Evolutionary conservation across 1,284 basidiomycete species (phyloP).

Genomic region (Puccinia novopanici): DNA sequence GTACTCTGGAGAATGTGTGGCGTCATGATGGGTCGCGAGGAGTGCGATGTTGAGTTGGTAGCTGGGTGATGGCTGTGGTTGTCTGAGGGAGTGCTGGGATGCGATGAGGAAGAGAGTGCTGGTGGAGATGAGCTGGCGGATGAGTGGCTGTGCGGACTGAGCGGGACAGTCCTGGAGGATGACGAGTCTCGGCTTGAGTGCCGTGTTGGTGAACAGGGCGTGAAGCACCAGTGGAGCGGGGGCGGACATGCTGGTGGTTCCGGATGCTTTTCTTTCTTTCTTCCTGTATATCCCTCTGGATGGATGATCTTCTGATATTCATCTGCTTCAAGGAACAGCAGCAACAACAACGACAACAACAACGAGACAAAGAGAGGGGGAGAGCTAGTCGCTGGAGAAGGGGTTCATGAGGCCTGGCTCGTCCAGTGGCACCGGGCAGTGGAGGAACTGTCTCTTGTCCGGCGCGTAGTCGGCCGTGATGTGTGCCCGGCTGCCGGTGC

Average conservation of each 20-base stretch:
- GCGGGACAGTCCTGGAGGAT: constrained; percentile 14
- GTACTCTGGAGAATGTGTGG: not conserved
- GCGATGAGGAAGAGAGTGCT: too few species aligned
- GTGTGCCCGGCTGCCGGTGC: constrained; percentile 72
- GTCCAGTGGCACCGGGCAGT: constrained; percentile 13
- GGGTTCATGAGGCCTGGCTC: constrained; percentile 16
- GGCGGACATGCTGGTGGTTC: constrained; percentile 3
- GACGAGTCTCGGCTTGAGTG: not conserved
- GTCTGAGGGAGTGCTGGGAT: not conserved
- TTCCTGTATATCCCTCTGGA: not conserved
- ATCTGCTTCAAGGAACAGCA: not conserved
- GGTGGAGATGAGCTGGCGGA: constrained; percentile 6
- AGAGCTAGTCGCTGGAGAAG: not conserved
- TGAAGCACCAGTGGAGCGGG: not conserved
- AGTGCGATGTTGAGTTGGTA: not conserved
- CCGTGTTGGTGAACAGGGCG: not conserved
- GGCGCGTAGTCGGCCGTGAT: constrained; percentile 76
- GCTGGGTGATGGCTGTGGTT: too few species aligned
- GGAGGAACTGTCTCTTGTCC: constrained; percentile 66
- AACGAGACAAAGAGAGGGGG: not conserved
- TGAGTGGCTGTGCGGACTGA: constrained; percentile 12
- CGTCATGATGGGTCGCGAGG: not conserved
- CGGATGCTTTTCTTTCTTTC: too few species aligned
- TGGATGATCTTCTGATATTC: not conserved
- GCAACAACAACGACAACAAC: not conserved